A percentile compares a stretch with the other conserved stretches of the same genome.
phyloP scores from a whole-genome alignment of 176 grass and related monocot genomes.

The Stipa capillata region DNA sequence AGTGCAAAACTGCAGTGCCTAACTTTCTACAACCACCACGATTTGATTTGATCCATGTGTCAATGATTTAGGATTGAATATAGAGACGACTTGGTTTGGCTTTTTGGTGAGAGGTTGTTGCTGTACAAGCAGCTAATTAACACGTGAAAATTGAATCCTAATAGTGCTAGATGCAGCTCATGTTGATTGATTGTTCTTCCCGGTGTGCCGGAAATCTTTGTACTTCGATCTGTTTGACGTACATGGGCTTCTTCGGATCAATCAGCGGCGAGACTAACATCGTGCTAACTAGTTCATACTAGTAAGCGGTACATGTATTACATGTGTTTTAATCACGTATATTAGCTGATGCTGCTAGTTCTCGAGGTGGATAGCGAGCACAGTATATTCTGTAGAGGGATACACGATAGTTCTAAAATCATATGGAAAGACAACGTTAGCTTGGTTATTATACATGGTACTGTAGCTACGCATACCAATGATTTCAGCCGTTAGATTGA shows the following conservation, averaged over 20 bases:
- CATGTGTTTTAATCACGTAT: too few species aligned
- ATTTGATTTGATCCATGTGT: not conserved
- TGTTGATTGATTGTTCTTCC: not conserved
- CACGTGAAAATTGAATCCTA: not conserved
- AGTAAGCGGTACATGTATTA: too few species aligned
- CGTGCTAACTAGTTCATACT: not conserved
- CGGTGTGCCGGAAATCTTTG: not conserved
- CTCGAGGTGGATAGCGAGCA: too few species aligned
- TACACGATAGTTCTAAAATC: too few species aligned
- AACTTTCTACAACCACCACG: constrained; percentile 20
- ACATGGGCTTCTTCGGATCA: constrained; percentile 11
- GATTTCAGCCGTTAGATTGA: too few species aligned
- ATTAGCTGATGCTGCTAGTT: too few species aligned
- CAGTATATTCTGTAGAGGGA: too few species aligned
- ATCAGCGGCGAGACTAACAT: constrained; percentile 14
- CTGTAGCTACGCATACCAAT: too few species aligned
- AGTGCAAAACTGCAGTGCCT: not conserved
- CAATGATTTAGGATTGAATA: not conserved
- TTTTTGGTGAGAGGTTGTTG: not conserved
- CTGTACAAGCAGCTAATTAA: not conserved
- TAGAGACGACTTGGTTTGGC: not conserved
- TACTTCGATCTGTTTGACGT: constrained; percentile 8
- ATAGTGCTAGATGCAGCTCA: not conserved
- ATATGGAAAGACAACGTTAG: too few species aligned
- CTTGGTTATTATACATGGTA: too few species aligned